Evolutionary conservation across 2,329 filamentous ascomycete species (phyloP).

Genomic region (Metarhizium rileyi): DNA sequence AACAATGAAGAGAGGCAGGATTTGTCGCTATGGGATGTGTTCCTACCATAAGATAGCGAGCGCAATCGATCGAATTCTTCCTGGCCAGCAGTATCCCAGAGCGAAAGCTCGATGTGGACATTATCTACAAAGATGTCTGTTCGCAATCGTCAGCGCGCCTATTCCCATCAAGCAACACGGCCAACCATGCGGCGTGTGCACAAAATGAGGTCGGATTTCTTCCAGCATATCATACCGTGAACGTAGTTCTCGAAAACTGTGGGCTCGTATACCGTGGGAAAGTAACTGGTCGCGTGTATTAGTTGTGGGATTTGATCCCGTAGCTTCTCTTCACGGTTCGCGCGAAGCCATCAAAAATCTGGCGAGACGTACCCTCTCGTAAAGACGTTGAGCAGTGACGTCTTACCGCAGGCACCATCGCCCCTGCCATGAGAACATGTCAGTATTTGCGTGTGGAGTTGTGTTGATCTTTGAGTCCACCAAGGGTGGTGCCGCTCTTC

Average conservation of each 20-base stretch:
- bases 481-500: slow-evolving; percentile 10
- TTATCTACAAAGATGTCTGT: slow-evolving; percentile 96
- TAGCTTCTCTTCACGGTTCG: not conserved
- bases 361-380: slow-evolving; percentile 71
- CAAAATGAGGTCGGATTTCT: not conserved
- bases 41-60: slow-evolving; percentile 78
- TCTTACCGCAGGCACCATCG: slow-evolving; percentile 95
- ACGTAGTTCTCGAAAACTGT: slow-evolving; percentile 99
- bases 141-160: not conserved
- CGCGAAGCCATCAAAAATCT: not conserved
- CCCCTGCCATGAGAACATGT: slow-evolving; percentile 46
- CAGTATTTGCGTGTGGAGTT: slow-evolving; percentile 1
- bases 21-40: no score
- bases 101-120: slow-evolving; percentile 89
- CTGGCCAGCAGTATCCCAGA: slow-evolving; percentile 98
- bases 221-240: slow-evolving; percentile 60
- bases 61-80: slow-evolving; percentile 97
- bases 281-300: slow-evolving; percentile 54
- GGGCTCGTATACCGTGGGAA: slow-evolving; percentile 95
- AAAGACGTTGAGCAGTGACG: slow-evolving; percentile 93
- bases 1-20: slow-evolving; percentile 3
- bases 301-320: not conserved
- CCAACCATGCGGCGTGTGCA: slow-evolving; percentile 1
- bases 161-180: not conserved
- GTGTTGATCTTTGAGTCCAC: not conserved